phyloP scores from a whole-genome alignment of 805 yeast genomes.

The Kodamaea lidongshanica region DNA sequence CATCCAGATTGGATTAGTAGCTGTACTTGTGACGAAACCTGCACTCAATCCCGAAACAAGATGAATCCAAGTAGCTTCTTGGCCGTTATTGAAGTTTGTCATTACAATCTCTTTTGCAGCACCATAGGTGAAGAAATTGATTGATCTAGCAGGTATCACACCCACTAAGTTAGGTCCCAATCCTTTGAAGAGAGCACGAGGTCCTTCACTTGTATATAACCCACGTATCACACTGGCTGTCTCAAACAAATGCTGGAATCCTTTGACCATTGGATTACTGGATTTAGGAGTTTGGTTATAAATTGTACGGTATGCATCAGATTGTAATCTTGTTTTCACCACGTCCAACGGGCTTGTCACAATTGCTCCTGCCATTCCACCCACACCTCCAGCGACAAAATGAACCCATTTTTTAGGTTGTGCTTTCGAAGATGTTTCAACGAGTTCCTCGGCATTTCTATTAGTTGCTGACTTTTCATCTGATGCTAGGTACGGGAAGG shows the following conservation, averaged over 20 bases:
- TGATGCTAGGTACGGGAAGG: constrained; percentile 58
- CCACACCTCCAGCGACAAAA: constrained; percentile 87
- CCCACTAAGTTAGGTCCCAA: constrained; percentile 96
- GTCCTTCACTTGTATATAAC: constrained; percentile 74
- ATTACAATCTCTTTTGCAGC: constrained; percentile 77
- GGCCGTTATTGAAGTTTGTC: constrained; percentile 57
- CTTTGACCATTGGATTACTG: constrained; percentile 34
- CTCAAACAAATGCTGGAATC: constrained; percentile 70
- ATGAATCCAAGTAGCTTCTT: constrained; percentile 82
- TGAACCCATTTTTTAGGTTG: constrained; percentile 56
- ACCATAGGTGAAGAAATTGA: constrained; percentile 95
- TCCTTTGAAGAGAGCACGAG: constrained; percentile 84
- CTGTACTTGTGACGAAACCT: constrained; percentile 90
- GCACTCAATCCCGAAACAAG: constrained; percentile 82
- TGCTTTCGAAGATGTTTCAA: constrained; percentile 2
- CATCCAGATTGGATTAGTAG: constrained; percentile 97
- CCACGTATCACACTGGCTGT: constrained; percentile 66
- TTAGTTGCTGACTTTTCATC: constrained; percentile 63
- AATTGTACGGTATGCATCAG: constrained; percentile 65
- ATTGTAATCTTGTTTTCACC: constrained; percentile 90
- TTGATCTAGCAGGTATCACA: constrained; percentile 95
- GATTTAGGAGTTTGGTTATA: constrained; percentile 46
- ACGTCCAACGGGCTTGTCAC: constrained; percentile 94
- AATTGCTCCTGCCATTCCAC: constrained; percentile 97
- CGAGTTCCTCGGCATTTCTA: constrained; percentile 31